phyloP scores from a whole-genome alignment of 768 basidiomycete genomes.

The Lentinula guzmanii region DNA sequence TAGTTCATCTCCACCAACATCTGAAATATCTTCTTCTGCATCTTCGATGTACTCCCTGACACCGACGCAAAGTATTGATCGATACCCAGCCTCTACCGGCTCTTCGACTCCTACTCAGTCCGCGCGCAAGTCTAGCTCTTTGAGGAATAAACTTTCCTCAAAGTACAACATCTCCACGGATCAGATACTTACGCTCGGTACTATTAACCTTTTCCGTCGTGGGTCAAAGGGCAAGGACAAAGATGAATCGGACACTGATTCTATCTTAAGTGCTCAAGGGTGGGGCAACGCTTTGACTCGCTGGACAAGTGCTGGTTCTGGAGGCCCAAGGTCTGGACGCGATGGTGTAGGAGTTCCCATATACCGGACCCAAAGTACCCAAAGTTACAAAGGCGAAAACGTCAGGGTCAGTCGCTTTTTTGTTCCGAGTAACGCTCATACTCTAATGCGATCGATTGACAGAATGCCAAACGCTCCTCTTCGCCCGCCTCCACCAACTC shows the following conservation, averaged over 20 bases:
- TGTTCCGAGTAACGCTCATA: not conserved
- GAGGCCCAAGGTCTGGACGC: constrained; percentile 12
- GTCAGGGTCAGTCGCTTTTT: not conserved
- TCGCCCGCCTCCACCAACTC: not conserved
- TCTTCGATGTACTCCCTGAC: constrained; percentile 6
- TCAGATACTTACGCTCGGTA: constrained; percentile 21
- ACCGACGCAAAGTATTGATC: constrained; percentile 7
- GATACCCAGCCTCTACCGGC: not conserved
- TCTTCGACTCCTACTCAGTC: constrained; percentile 2
- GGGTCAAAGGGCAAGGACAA: constrained; percentile 1
- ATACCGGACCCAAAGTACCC: constrained; percentile 11
- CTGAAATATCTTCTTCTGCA: constrained; percentile 2
- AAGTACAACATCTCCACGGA: constrained; percentile 13
- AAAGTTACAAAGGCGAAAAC: constrained; percentile 10
- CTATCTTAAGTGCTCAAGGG: not conserved
- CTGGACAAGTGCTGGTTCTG: constrained; percentile 12
- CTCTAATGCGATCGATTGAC: not conserved
- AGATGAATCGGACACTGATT: not conserved
- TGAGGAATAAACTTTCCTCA: not conserved
- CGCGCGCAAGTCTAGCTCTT: not conserved
- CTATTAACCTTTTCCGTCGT: constrained; percentile 22
- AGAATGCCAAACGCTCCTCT: not conserved
- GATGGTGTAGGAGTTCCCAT: constrained; percentile 9
- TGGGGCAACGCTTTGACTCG: not conserved
- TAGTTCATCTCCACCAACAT: constrained; percentile 2